Evolutionary conservation across 441 rosid genomes (phyloP).

Genomic region (Bocquillonia castaneifolia): DNA sequence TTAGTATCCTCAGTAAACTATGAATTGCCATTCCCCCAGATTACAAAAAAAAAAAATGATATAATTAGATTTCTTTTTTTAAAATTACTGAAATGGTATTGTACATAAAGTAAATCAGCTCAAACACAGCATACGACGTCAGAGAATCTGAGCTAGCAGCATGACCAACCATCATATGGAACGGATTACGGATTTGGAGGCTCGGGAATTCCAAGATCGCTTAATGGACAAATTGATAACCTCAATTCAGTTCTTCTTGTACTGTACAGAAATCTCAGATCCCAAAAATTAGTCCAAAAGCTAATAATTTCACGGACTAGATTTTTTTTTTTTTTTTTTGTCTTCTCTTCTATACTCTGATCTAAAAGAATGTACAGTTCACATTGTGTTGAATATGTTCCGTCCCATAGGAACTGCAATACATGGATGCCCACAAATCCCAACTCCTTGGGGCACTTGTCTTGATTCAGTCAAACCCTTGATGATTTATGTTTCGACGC

Average conservation of each 20-base stretch:
- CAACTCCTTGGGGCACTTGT: not conserved
- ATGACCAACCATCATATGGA: conserved; percentile 9
- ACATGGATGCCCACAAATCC: conserved; percentile 21
- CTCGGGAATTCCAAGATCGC: conserved; percentile 26
- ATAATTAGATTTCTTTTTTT: conserved; percentile 19
- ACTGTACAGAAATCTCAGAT: conserved; percentile 44
- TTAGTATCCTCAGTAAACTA: not conserved
- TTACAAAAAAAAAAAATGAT: conserved; percentile 14
- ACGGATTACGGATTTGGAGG: conserved; percentile 23
- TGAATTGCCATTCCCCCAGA: not conserved
- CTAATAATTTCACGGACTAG: conserved; percentile 17
- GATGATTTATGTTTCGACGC: conserved; percentile 24
- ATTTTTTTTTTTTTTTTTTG: conserved; percentile 12
- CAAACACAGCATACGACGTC: conserved; percentile 17
- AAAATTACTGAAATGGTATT: conserved; percentile 24
- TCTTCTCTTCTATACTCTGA: conserved; percentile 22
- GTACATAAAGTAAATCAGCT: conserved; percentile 33
- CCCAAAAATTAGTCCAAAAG: conserved; percentile 26
- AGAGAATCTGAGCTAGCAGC: conserved; percentile 27
- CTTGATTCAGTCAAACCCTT: conserved; percentile 18
- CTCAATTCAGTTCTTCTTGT: conserved; percentile 27
- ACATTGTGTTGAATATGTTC: conserved; percentile 17
- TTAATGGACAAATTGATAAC: conserved; percentile 26
- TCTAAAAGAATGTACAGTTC: conserved; percentile 33
- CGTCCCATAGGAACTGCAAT: conserved; percentile 13